Conservation (phyloP, 2,329 filamentous ascomycete genomes). For the Trichoderma semiorbis region DNA sequence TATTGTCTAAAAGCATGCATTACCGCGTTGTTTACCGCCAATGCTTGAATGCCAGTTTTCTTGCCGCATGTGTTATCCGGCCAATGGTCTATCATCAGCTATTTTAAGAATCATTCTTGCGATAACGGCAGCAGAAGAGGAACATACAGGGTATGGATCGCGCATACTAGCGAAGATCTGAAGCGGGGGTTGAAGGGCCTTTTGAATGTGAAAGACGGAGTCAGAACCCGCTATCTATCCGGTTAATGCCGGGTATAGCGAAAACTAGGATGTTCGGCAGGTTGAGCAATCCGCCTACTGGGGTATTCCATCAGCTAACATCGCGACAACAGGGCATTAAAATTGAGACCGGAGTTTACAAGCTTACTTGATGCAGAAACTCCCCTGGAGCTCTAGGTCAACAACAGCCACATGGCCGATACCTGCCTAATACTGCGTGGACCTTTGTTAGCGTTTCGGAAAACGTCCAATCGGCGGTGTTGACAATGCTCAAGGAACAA, state of each 20-base stretch:
- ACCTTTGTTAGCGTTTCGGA: slow-evolving; percentile 11
- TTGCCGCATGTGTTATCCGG: not conserved
- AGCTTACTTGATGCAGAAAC: slow-evolving; percentile 8
- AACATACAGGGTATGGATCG: not conserved
- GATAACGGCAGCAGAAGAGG: not conserved
- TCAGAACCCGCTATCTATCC: not conserved
- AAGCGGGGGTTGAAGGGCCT: not conserved
- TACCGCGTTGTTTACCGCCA: not conserved
- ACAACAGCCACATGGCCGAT: not conserved
- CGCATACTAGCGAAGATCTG: not conserved
- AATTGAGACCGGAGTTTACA: not conserved
- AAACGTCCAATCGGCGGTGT: not conserved
- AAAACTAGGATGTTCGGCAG: not conserved
- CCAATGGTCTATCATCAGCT: not conserved
- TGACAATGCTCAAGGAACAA: not conserved
- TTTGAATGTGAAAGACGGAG: not conserved
- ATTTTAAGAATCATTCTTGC: not conserved
- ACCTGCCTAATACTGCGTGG: slow-evolving; percentile 9
- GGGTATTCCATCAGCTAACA: not conserved
- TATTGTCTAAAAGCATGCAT: not conserved
- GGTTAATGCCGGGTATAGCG: not conserved
- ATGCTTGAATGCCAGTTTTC: not conserved
- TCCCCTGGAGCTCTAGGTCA: not conserved
- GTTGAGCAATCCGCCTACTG: not conserved
- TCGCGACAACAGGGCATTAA: not conserved